Evolutionary conservation across 2,329 filamentous ascomycete species (phyloP).

Genomic region (Acarospora socialis): DNA sequence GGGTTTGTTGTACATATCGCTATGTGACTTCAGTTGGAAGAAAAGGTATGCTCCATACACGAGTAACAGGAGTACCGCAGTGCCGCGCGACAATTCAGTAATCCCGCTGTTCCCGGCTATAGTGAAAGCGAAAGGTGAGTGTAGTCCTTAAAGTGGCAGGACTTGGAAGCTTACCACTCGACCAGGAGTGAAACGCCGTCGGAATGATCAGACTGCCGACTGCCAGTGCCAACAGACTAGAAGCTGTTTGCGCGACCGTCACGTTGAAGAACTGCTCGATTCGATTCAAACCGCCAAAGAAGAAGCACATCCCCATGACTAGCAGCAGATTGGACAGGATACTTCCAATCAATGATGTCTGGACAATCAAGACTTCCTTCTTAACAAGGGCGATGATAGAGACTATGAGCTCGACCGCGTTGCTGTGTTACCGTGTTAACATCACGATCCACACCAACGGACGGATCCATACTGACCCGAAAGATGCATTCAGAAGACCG

Average conservation of each 20-base stretch:
- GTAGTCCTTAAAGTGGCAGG: constrained; percentile 7
- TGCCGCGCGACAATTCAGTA: constrained; percentile 54
- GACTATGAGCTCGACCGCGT: constrained; percentile 81
- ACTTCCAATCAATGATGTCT: constrained; percentile 82
- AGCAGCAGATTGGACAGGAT: constrained; percentile 84
- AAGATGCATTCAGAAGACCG: constrained; percentile 77
- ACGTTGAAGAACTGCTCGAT: constrained; percentile 81
- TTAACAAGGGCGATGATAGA: constrained; percentile 69
- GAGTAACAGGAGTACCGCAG: constrained; percentile 64
- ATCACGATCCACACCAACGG: background rate
- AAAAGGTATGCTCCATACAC: constrained; percentile 74
- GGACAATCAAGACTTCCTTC: constrained; percentile 66
- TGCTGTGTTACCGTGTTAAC: constrained; percentile 31
- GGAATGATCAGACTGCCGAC: constrained; percentile 78
- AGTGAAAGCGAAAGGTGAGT: no score
- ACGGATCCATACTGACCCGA: constrained; percentile 49
- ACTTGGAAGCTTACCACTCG: constrained; percentile 16
- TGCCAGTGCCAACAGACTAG: constrained; percentile 63
- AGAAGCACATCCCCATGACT: constrained; percentile 85
- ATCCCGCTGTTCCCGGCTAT: constrained; percentile 27
- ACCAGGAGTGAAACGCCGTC: constrained; percentile 61
- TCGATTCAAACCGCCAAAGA: constrained; percentile 67
- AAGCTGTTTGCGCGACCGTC: constrained; percentile 79
- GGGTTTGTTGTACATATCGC: constrained; percentile 62
- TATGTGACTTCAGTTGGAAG: constrained; percentile 84